These are phyloP conservation scores for Phaeomoniella chlamydospora DNA, from an alignment of 2,329 filamentous ascomycete genomes.

Conservation along the genomic window DNA sequence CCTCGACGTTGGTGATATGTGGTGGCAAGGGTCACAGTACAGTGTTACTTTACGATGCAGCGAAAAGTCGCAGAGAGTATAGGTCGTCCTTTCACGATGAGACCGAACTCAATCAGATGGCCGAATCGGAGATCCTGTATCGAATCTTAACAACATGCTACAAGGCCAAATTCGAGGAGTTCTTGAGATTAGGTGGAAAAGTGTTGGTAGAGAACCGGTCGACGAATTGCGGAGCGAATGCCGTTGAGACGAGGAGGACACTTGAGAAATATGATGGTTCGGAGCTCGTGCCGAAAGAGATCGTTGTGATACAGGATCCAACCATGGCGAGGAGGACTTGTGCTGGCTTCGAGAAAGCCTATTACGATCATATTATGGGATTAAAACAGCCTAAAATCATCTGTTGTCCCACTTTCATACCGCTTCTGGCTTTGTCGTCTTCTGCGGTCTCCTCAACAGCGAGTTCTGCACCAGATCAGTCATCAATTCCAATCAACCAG, in stretches of 20 bases:
- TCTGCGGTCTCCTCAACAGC: background rate
- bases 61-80: too few species aligned
- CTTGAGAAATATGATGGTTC: constrained; percentile 16
- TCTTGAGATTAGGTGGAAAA: constrained; percentile 12
- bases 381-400: constrained; percentile 10
- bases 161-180: background rate
- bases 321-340: constrained; percentile 29
- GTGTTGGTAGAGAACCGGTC: constrained; percentile 28
- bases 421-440: too few species aligned
- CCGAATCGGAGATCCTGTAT: background rate
- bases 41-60: constrained; percentile 24
- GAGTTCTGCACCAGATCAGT: background rate
- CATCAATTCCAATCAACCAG: background rate
- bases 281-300: constrained; percentile 9
- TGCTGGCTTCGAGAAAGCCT: constrained; percentile 25
- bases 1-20: constrained; percentile 24
- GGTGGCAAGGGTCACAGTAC: constrained; percentile 33
- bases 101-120: background rate
- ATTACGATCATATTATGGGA: constrained; percentile 11
- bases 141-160: background rate
- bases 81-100: background rate
- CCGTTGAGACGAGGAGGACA: constrained; percentile 18
- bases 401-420: constrained; percentile 19
- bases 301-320: constrained; percentile 28
- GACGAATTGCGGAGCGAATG: constrained; percentile 32